Base-by-base conservation (phyloP, 176 grass and related monocot genomes). In the Bromus sterilis region DNA sequence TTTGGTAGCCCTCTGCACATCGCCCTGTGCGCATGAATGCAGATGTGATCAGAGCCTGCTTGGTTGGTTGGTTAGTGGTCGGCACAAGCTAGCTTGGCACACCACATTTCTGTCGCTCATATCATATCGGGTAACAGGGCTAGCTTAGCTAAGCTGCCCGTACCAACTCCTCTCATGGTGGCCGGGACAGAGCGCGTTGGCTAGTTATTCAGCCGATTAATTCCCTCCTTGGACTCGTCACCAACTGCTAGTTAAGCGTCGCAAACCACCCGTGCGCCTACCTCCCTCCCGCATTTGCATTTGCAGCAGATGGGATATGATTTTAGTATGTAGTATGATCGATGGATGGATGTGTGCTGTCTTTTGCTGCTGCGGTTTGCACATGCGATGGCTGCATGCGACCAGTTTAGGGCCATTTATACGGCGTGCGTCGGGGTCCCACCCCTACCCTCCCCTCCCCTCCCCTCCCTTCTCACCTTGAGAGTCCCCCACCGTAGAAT, bases 1-100 rank as follows among this genome's bases (percentile, higher is more conserved):
- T 53, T 65, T 51, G 70, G 70, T 83, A 37, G 30, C 40, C 31
- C 56, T 75, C 56, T 75, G 41, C 72, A 48, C 56, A 66, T 79
- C 20, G 29, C 14, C 18, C 16, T 46, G 24, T 7, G 13, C 24
- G 1, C 41, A 18, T 46, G 75, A 46, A 48, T 41, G 55, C 20
- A 51, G 7, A 21, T 29, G 59, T 29, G 30, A 34, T 56, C 28
- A 13, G 18, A 4, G 24, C 2, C 40, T 53, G 26, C 8, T 1
- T 8, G 36, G 36, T 39, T 48, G 7, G 44, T 74, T 48, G 28
- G 43, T 30, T n/a, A 7, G 0, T 11, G 10, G 25, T 70, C 66
- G 66, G 11, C 66, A 42, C 39, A 41, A 41, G 39, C 4, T 41
- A n/a, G n/a, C 48, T 53, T 58, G 56, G 25, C 56, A 57, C 23